Evolutionary conservation across 78 protist genomes (phyloP), one percentile per base, ranked within the genome.

Genomic region (Dictyostelium intermedium): DNA sequence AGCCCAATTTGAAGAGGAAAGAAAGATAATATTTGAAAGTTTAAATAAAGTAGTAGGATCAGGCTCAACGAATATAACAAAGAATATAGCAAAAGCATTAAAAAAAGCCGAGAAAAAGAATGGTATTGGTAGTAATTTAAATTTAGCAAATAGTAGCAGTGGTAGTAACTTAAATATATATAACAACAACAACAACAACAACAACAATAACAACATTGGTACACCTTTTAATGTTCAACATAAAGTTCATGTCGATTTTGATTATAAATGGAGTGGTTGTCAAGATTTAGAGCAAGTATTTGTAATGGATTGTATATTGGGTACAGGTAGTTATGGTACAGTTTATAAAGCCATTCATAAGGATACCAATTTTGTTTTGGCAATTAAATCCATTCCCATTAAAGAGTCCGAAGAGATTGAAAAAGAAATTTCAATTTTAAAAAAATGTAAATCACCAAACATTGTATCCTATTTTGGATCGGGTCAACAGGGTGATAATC

Each of bases 181-280:
- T 25, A 76, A 39, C 34, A 35, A 70, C 3, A 8, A 18, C 34
- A 35, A 70, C 3, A 8, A 18, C 20, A 5, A 6, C 9, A 1
- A 6, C 23, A 41, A 8, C 5, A 13, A n/a, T 14, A 23, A 32
- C 25, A 14, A 70, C 8, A 80, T 87, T 69, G 85, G 86, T 13
- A 87, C 82, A 8, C 95, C 95, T 3, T 91, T 79, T 39, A 91
- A 91, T 66, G 91, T 91, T 0, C 39, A 84, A 34, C 95, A 91
- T 45, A 91, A 91, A 27, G 95, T 82, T 9, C 95, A 91, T 50
- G 95, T 91, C 2, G 95, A 91, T 34, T 18, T 82, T 5, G 89
- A 91, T 37, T 91, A 53, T 50, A 80, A 91, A 41, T 91, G 95
- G 95, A 53, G 73, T 11, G 76, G 76, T 23, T 82, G 89, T 1